Evolutionary conservation across 345 rosid genomes (phyloP).

Genomic region (Rhizophora apiculata): DNA sequence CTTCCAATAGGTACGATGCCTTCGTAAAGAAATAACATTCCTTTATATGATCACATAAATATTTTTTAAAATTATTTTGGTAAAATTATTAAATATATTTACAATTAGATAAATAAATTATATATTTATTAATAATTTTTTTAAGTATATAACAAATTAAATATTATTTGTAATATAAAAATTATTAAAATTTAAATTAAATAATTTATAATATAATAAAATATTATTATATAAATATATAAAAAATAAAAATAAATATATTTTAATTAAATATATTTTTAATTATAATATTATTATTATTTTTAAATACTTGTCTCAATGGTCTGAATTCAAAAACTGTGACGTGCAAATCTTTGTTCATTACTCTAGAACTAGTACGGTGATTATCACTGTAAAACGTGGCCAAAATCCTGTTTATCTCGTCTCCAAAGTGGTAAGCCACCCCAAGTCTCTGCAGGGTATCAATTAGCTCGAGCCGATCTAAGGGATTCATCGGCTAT

Average conservation of each 20-base stretch:
- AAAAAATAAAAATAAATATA: not conserved
- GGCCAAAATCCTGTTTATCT: not conserved
- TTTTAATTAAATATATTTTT: not conserved
- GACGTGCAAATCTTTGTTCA: not conserved
- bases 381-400: not conserved
- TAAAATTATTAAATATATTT: slow-evolving; percentile 18
- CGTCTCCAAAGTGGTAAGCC: slow-evolving; percentile 16
- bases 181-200: not conserved
- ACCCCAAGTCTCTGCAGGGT: slow-evolving; percentile 19
- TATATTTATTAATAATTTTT: too few relatives aligned
- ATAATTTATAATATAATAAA: too few relatives aligned
- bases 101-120: not conserved
- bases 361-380: too few relatives aligned
- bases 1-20: slow-evolving; percentile 13
- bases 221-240: not conserved
- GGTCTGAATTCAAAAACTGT: slow-evolving; percentile 14
- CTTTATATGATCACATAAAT: slow-evolving; percentile 12
- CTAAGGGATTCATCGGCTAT: not conserved
- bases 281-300: not conserved
- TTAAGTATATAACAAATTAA: too few relatives aligned
- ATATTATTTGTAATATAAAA: slow-evolving; percentile 24
- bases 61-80: slow-evolving; percentile 4
- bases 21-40: slow-evolving; percentile 17
- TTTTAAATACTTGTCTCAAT: slow-evolving; percentile 3
- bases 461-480: slow-evolving; percentile 11